phyloP scores from a whole-genome alignment of 2,329 filamentous ascomycete genomes.

The Apiospora aurea region DNA sequence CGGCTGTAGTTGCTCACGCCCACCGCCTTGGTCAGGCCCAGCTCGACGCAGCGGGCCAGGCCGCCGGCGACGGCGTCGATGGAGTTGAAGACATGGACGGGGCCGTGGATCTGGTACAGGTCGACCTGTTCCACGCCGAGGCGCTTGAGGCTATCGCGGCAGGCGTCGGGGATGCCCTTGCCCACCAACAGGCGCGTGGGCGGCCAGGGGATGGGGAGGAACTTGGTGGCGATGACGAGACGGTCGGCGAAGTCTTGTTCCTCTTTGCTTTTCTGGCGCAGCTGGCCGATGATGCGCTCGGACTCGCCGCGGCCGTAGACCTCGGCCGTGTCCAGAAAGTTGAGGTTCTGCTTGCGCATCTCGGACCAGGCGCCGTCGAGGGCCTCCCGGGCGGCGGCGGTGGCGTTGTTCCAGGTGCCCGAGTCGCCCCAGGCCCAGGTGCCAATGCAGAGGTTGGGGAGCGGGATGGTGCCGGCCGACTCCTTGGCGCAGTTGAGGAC shows the following conservation, averaged over 20 bases:
- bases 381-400: constrained; percentile 45
- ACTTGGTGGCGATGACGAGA: constrained; percentile 51
- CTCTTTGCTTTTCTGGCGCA: constrained; percentile 46
- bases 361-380: constrained; percentile 39
- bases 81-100: constrained; percentile 46
- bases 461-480: constrained; percentile 30
- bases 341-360: constrained; percentile 40
- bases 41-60: constrained; percentile 50
- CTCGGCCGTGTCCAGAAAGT: constrained; percentile 53
- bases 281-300: constrained; percentile 48
- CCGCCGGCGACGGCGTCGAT: constrained; percentile 49
- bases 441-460: constrained; percentile 32
- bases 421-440: constrained; percentile 32
- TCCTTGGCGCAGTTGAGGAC: constrained; percentile 31
- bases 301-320: constrained; percentile 50
- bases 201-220: constrained; percentile 43
- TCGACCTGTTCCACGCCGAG: constrained; percentile 46
- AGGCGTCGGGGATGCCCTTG: constrained; percentile 43
- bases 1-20: constrained; percentile 53
- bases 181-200: constrained; percentile 38
- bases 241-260: constrained; percentile 26
- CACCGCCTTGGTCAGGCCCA: constrained; percentile 48
- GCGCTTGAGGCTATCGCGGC: constrained; percentile 46
- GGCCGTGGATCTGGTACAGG: constrained; percentile 49
- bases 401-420: constrained; percentile 27